phyloP scores from a whole-genome alignment of 1,284 basidiomycete species.

The Leccinum pachyderme region DNA sequence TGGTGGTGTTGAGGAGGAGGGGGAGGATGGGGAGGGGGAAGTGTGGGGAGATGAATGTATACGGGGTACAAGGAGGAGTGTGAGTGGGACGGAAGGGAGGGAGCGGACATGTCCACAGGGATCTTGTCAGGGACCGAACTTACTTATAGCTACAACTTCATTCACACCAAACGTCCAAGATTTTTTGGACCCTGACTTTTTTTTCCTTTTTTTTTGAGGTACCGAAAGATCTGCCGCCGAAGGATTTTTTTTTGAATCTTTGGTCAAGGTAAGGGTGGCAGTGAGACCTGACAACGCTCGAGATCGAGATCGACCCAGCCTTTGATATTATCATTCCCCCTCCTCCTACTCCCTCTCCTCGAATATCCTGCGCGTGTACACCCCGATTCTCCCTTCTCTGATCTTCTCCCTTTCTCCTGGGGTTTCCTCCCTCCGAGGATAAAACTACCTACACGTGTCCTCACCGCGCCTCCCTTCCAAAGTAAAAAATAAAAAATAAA shows the following conservation, averaged over 20 bases:
- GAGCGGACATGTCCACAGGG: slow-evolving; percentile 25
- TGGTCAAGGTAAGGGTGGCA: slow-evolving; percentile 8
- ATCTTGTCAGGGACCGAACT: slow-evolving; percentile 25
- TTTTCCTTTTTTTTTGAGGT: background rate
- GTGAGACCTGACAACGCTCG: slow-evolving; percentile 7
- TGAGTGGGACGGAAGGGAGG: slow-evolving; percentile 31
- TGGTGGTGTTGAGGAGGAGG: background rate
- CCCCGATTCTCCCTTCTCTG: background rate
- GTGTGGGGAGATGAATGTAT: slow-evolving; percentile 2
- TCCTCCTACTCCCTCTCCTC: background rate
- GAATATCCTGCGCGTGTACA: background rate
- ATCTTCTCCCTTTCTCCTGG: background rate
- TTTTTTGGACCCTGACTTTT: slow-evolving; percentile 13
- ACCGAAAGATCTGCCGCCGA: slow-evolving; percentile 1
- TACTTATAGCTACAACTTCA: slow-evolving; percentile 20
- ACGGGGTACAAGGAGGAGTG: slow-evolving; percentile 21
- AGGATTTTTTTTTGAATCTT: background rate
- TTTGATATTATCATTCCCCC: background rate
- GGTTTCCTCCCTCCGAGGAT: background rate
- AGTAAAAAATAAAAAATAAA: too few relatives aligned
- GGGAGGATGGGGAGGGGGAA: slow-evolving; percentile 7
- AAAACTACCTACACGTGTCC: background rate
- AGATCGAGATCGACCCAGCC: background rate
- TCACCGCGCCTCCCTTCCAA: background rate
- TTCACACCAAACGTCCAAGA: background rate